Conservation (phyloP, 345 rosid genomes). For the Eutrema japonicum region DNA sequence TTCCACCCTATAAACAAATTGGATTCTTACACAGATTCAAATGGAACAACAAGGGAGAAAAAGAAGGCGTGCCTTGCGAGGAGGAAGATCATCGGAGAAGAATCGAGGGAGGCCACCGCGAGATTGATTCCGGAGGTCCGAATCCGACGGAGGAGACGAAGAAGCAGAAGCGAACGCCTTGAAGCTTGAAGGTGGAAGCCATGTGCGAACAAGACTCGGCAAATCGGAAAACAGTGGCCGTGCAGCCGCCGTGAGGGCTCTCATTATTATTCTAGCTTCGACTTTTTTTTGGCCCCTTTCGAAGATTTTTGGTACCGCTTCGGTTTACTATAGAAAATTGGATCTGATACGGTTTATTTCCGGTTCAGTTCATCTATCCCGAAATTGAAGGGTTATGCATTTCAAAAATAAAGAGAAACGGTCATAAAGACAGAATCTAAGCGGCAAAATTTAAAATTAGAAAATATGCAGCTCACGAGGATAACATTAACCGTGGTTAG, state of each 20-base stretch:
- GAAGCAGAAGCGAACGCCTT: constrained; percentile 47
- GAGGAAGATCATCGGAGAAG: constrained; percentile 75
- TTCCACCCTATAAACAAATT: constrained; percentile 60
- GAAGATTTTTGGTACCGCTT: constrained; percentile 16
- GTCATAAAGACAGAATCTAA: constrained; percentile 24
- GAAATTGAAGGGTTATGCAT: constrained; percentile 10
- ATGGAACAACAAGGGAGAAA: background rate
- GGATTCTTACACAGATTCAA: background rate
- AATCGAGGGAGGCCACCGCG: constrained; percentile 89
- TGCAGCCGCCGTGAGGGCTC: constrained; percentile 38
- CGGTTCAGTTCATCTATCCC: background rate
- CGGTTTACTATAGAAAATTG: constrained; percentile 9
- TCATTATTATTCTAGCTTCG: constrained; percentile 52
- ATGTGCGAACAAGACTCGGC: constrained; percentile 43
- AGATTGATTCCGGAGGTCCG: constrained; percentile 62
- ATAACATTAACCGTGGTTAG: constrained; percentile 28
- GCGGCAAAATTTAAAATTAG: constrained; percentile 46
- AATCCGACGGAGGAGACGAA: constrained; percentile 41
- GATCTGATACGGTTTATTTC: constrained; percentile 19
- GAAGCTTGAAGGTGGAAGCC: constrained; percentile 42
- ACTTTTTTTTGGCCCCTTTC: background rate
- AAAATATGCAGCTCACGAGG: constrained; percentile 27
- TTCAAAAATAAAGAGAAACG: constrained; percentile 33
- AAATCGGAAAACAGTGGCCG: constrained; percentile 49
- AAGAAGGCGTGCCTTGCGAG: constrained; percentile 54